Evolutionary conservation across 352 stramenopile genomes (phyloP), one percentile per base, ranked within the genome.

Genomic region (Globisporangium paddicum): DNA sequence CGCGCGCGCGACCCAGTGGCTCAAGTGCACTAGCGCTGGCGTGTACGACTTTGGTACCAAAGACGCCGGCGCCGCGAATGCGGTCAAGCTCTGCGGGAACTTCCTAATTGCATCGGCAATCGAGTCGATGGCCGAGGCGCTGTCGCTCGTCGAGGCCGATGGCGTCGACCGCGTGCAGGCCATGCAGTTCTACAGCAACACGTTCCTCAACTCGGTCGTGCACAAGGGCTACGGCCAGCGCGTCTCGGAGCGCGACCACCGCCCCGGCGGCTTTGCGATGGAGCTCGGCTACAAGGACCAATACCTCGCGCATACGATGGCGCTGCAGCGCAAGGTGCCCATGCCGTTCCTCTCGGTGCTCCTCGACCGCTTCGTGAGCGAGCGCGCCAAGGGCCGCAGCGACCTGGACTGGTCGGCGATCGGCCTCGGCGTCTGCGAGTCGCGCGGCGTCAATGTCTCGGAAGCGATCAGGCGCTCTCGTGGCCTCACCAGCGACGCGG

Each of bases 101-200:
- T 94, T 93, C 52, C 59, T 94, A 18, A 93, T 94, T 14, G 84
- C 81, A 4, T 67, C 73, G 2, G 73, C 81, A n/a, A 94, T 94
- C 45, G 84, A 94, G 64, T 75, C 76, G 0, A 86, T 94, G 70
- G 79, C 73, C 4, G 84, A 94, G 47, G 71, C 77, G 19, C 67
- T 93, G 26, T 70, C 76, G 18, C 69, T 94, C 21, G 67, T 83
- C 21, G 84, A 94, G 64, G 69, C 69, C 30, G 74, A 90, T 38
- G 79, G 84, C 46, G 73, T 94, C 34, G 79, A 94, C 48, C 77
- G 84, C n/a, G 75, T 77, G 30, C 58, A 82, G 48, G 79, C 86
- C 23, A 90, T 89, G 73, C 48, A 86, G 52, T 86, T 94, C 72
- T 83, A 93, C 48, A 88, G 73, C 58, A 71, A 46, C 63, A 92